A percentile compares a stretch with the other conserved stretches of the same genome.
These are phyloP conservation scores for Nigrospora osmanthi DNA, from an alignment of 2,329 filamentous ascomycete species.

Conservation along the genomic window DNA sequence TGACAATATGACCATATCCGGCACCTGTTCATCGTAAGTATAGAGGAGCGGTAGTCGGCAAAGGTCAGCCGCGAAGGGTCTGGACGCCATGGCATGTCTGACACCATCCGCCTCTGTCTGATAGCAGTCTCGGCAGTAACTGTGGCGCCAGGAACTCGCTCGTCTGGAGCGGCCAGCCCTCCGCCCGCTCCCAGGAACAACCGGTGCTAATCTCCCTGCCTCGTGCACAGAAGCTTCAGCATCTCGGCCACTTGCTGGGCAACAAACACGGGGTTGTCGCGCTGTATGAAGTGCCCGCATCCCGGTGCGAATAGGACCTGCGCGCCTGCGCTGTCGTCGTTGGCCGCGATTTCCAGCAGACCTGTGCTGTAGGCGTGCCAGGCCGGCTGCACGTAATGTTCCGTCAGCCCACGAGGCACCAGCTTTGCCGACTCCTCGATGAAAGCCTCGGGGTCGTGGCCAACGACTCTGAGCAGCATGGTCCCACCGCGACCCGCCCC, in stretches of 20 bases:
- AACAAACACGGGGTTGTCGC: slow-evolving; percentile 40
- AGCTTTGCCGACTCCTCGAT: slow-evolving; percentile 30
- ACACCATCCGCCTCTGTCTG: too few species aligned
- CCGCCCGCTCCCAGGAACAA: too few species aligned
- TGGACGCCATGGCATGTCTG: too few species aligned
- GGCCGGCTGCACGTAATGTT: slow-evolving; percentile 41
- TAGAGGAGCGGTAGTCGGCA: too few species aligned
- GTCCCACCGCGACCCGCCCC: slow-evolving; percentile 20
- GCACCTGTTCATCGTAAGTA: too few species aligned
- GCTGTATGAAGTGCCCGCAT: slow-evolving; percentile 49
- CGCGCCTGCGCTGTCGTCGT: slow-evolving; percentile 30
- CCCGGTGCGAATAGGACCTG: slow-evolving; percentile 30
- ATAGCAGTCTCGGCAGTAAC: too few species aligned
- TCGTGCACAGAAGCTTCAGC: slow-evolving; percentile 1
- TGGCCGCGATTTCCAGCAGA: slow-evolving; percentile 32
- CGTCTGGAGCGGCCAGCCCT: too few species aligned
- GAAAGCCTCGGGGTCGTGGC: slow-evolving; percentile 45
- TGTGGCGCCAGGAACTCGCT: too few species aligned
- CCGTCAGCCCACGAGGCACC: slow-evolving; percentile 28
- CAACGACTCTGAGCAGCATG: slow-evolving; percentile 40
- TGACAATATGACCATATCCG: too few species aligned
- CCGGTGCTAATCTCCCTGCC: too few species aligned
- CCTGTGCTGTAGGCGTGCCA: slow-evolving; percentile 48
- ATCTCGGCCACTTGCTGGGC: slow-evolving; percentile 13
- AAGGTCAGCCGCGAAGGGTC: too few species aligned